A percentile compares a stretch with the other conserved stretches of the same genome.
phyloP scores from a whole-genome alignment of 345 rosid species.

The Eucalyptus sideroxylon region DNA sequence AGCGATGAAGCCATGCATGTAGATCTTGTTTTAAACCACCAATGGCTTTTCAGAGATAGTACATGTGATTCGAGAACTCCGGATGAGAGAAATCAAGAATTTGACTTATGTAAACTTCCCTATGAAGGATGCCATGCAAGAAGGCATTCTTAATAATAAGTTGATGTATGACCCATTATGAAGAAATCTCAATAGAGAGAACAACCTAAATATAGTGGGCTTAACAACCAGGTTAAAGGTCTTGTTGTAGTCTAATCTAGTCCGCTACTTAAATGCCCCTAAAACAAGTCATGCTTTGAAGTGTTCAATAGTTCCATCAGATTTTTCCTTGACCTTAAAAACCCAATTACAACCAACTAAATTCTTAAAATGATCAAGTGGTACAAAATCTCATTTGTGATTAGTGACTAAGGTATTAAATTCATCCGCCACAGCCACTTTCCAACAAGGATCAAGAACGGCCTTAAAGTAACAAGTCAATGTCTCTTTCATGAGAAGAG shows the following conservation, averaged over 20 bases:
- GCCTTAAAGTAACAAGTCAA: background rate
- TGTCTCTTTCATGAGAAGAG: background rate
- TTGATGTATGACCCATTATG: background rate
- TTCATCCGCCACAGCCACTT: background rate
- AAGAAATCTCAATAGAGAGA: background rate
- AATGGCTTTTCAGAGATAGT: background rate
- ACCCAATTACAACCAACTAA: background rate
- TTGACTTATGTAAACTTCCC: background rate
- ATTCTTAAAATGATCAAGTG: background rate
- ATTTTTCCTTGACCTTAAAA: background rate
- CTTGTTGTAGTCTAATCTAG: background rate
- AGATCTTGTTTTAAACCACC: background rate
- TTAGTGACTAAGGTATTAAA: background rate
- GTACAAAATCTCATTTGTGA: background rate
- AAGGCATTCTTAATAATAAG: background rate
- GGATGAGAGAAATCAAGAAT: background rate
- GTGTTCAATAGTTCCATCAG: background rate
- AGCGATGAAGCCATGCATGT: background rate
- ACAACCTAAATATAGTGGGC: background rate
- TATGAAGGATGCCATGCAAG: background rate
- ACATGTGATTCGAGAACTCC: background rate
- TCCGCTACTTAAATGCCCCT: background rate
- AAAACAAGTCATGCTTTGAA: background rate
- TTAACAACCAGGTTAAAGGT: background rate
- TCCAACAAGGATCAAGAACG: background rate